Conservation (phyloP, 2,329 filamentous ascomycete genomes). For the Teratosphaeria pseudoeucalypti region DNA sequence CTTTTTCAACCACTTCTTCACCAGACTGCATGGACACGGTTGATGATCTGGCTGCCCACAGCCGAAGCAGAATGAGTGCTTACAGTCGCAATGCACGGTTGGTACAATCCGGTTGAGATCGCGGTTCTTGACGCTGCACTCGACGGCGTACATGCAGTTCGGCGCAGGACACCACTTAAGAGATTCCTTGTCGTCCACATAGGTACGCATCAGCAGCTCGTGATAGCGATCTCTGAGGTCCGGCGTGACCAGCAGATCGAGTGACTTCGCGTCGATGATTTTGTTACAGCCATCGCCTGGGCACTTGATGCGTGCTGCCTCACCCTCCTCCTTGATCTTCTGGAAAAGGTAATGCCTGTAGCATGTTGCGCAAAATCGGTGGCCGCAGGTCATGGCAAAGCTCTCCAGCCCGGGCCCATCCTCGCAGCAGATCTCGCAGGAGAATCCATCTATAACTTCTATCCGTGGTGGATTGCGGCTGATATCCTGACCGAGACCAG, state of each 20-base stretch:
- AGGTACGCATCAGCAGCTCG: constrained; percentile 79
- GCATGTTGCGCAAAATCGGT: constrained; percentile 86
- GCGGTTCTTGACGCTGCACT: constrained; percentile 79
- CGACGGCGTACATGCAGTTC: constrained; percentile 88
- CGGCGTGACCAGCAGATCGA: constrained; percentile 60
- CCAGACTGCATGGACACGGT: constrained; percentile 79
- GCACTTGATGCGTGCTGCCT: constrained; percentile 89
- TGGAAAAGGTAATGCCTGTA: constrained; percentile 84
- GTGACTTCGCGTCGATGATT: constrained; percentile 81
- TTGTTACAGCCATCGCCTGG: constrained; percentile 77
- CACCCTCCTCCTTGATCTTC: constrained; percentile 91
- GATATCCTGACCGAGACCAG: constrained; percentile 64
- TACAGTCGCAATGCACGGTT: constrained; percentile 76
- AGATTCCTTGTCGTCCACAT: constrained; percentile 91
- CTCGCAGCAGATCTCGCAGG: constrained; percentile 93
- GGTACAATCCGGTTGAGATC: constrained; percentile 78
- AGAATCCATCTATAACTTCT: constrained; percentile 63
- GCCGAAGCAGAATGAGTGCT: constrained; percentile 88
- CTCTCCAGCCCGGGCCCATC: constrained; percentile 67
- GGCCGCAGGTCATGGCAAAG: constrained; percentile 90
- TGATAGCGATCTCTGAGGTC: constrained; percentile 59
- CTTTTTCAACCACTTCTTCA: constrained; percentile 95
- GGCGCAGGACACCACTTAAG: constrained; percentile 97
- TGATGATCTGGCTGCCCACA: constrained; percentile 86
- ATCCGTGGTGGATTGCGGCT: constrained; percentile 51